Conservation (phyloP, 768 basidiomycete genomes). For the Mycena vulgaris region DNA sequence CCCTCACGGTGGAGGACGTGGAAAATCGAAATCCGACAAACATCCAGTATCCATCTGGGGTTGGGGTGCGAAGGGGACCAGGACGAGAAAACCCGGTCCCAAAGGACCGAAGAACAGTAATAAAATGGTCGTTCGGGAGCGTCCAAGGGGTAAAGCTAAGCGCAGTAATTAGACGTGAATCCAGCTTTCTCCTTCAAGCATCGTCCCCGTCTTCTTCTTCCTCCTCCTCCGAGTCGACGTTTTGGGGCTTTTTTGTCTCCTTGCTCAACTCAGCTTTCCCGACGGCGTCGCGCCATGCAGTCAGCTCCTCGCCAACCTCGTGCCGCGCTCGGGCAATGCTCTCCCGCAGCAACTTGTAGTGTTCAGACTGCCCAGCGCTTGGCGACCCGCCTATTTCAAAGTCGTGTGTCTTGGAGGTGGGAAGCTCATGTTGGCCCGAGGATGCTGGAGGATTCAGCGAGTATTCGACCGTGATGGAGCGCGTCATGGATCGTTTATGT, state of each 20-base stretch:
- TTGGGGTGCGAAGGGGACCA: constrained; percentile 92
- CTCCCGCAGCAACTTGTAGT: constrained; percentile 66
- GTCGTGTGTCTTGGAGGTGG: constrained; percentile 31
- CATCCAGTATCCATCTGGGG: constrained; percentile 95
- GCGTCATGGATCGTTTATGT: constrained; percentile 27
- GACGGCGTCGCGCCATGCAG: constrained; percentile 81
- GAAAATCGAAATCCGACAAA: constrained; percentile 97
- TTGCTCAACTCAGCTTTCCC: constrained; percentile 76
- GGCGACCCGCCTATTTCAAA: constrained; percentile 16
- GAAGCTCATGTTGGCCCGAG: constrained; percentile 28
- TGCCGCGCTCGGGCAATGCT: constrained; percentile 68
- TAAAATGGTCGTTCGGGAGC: constrained; percentile 90
- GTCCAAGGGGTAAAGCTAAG: constrained; percentile 80
- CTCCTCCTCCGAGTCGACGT: constrained; percentile 56
- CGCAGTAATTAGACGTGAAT: constrained; percentile 53
- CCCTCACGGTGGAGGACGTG: constrained; percentile 98
- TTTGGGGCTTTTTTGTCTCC: constrained; percentile 63
- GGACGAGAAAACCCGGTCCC: constrained; percentile 93
- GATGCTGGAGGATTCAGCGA: constrained; percentile 28
- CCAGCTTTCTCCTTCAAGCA: constrained; percentile 37
- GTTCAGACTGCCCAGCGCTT: constrained; percentile 42
- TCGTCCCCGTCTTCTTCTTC: constrained; percentile 66
- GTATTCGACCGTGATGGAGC: constrained; percentile 33
- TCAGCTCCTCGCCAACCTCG: constrained; percentile 76
- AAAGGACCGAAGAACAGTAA: constrained; percentile 93